Evolutionary conservation across 495 filamentous ascomycete genomes (phyloP), one percentile per base, ranked within the genome.

Genomic region (Aspergillus mulundensis): DNA sequence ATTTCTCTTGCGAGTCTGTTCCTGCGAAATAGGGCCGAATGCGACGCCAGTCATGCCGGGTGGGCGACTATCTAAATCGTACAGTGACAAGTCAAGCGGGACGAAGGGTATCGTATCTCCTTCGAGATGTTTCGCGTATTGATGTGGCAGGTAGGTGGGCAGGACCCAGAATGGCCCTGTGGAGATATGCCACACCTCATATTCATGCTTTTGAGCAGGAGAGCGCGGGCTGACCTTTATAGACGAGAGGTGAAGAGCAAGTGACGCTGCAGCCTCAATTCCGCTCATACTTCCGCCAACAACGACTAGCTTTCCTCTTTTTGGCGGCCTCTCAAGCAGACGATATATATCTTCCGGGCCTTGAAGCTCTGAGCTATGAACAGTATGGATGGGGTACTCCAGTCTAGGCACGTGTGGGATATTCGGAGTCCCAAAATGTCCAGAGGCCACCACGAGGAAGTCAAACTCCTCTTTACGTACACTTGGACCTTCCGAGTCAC

Each of bases 211-310:
- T 70, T 67, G 39, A 59, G 54, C 45, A 36, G 64, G 69, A 16
- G 66, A 53, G 1, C 64, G 66, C 1, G 81, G 76, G 0, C 78
- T 73, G 57, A 84, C 71, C 3, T 60, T 61, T 0, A 75, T 71
- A 19, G 84, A 83, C 0, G 88, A 90, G 3, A 90, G 66, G 47
- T 88, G 82, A 16, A 85, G 74, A 14, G 89, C 90, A 32, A 91
- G 76, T 4, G 84, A 81, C 19, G 85, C 83, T 7, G 88, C 88
- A 39, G 85, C 82, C 72, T 95, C 91, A 8, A 84, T 80, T 0
- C 89, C 89, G 16, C 88, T 93, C 80, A 95, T 90, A 53, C 88
- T 87, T 2, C 90, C 90, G 4, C 91, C 91, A 8, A 93, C 78
- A 14, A 96, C 79, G 3, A 92, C 77, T 46, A 95, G 81, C 61